Evolutionary conservation across 768 basidiomycete species (phyloP), one percentile per base, ranked within the genome.

Genomic region (Crepidotus variabilis): DNA sequence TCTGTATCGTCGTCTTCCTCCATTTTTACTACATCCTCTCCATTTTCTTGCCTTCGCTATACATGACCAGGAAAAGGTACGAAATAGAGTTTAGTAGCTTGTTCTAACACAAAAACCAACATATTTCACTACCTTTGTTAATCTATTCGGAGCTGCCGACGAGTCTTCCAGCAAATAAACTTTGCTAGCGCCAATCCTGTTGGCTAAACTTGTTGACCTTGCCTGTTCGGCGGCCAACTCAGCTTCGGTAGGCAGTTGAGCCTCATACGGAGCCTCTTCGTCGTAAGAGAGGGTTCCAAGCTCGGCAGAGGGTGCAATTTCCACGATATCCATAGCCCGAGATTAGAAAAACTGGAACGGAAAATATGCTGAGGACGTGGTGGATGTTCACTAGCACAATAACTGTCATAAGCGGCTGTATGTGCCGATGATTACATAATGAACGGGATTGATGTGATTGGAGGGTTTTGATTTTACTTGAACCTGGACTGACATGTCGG

Each of bases 121-220:
- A 55, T 55, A 49, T 33, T 43, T 78, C 87, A 82, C n/a, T 79
- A 92, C 90, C 87, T 92, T 92, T 69, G 81, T 82, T 62, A 71
- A 75, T 58, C 78, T 82, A 60, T 77, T 67, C 58, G 79, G 75
- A n/a, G 80, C 71, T 59, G 79, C 75, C 32, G 79, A 73, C 34
- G 86, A 74, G 63, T 92, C 90, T 52, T 86, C 78, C 59, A 90
- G 79, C 24, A 92, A 69, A 71, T 92, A 93, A n/a, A 92, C 82
- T 70, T 88, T 90, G 49, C 80, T 79, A 50, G 63, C 80, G 48
- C 89, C 81, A 46, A 92, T 91, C n/a, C 90, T 82, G 57, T 81
- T 77, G 14, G 83, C 85, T 32, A 90, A 74, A 18, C 75, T 77
- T 33, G 70, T 64, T 33, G 68, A 64, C 48, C 66, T 69, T 33